Evolutionary conservation across 345 rosid genomes (phyloP).

Genomic region (Kandelia obovata): DNA sequence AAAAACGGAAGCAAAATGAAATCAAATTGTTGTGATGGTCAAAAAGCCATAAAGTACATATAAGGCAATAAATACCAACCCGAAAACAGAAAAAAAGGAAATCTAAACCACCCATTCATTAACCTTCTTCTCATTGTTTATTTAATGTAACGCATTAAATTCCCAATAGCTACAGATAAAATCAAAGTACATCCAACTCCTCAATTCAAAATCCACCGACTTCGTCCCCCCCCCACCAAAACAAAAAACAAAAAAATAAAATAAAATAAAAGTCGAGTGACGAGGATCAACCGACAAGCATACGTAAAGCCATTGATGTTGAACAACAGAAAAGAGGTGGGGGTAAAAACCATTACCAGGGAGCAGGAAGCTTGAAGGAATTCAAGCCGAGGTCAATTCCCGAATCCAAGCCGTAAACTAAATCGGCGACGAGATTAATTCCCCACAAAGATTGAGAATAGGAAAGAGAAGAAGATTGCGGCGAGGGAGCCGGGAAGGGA

Average conservation of each 20-base stretch:
- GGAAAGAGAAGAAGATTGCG: conserved; percentile 29
- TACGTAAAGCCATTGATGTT: background rate
- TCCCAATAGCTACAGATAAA: no score
- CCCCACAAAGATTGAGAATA: conserved; percentile 16
- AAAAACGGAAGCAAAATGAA: no score
- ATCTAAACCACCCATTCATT: background rate
- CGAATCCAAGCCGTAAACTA: conserved; percentile 36
- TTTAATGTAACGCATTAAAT: background rate
- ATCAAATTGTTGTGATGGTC: no score
- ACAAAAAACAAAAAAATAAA: no score
- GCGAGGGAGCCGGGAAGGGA: conserved; percentile 37
- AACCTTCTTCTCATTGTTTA: background rate
- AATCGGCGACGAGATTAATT: conserved; percentile 28
- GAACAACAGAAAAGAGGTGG: background rate
- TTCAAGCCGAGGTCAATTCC: conserved; percentile 44
- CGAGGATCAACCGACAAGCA: background rate
- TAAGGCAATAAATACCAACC: background rate
- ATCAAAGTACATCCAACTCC: no score
- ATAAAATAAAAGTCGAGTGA: no score
- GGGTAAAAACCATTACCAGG: conserved; percentile 52
- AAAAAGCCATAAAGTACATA: background rate
- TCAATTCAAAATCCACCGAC: no score
- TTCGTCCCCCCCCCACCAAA: background rate
- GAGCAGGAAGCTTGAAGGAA: conserved; percentile 71
- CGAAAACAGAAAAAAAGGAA: background rate